Evolutionary conservation across 2,329 filamentous ascomycete genomes (phyloP), one percentile per base, ranked within the genome.

Genomic region (Sporothrix variecibatus): DNA sequence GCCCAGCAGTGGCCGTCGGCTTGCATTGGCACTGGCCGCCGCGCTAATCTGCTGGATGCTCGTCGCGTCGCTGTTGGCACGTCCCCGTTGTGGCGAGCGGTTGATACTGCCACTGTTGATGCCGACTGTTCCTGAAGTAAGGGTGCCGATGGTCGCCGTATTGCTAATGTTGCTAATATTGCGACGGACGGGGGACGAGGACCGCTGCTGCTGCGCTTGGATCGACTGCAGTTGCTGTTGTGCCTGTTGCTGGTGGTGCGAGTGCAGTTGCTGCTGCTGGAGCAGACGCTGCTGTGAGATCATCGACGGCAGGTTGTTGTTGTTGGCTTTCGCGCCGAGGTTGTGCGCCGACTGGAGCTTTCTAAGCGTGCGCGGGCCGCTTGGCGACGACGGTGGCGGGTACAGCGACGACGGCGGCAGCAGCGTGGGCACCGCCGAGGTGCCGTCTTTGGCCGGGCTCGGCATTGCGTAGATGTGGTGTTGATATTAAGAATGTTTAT

Each of bases 271-370:
- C 38, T 80, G 86, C 74, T 86, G 86, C 64, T 87, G 87, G 78
- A 91, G 89, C 75, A 77, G 76, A 3, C 78, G 76, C 83, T 83
- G 79, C 77, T 75, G 80, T 65, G 90, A 87, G 78, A 91, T 89
- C 76, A 91, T 84, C 0, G 89, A 88, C 31, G 87, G 84, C 17
- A 84, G 84, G 76, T 81, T 83, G 72, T 84, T 80, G 76, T 81
- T 83, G 72, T 84, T 80, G 73, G 85, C 83, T 78, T 88, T 87
- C 76, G 89, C 80, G 80, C 89, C 89, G 72, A 94, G 83, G 82
- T 88, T 86, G 84, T 94, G 92, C 70, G 93, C 92, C 43, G 93
- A 94, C 82, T 94, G 92, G 40, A 94, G 89, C 80, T 92, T 91
- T 78, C 93, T 89, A 75, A 94, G 86, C 65, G 89, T 87, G 78